These are phyloP conservation scores for Microdochium nivale DNA, from an alignment of 2,329 filamentous ascomycete species.

Conservation along the genomic window DNA sequence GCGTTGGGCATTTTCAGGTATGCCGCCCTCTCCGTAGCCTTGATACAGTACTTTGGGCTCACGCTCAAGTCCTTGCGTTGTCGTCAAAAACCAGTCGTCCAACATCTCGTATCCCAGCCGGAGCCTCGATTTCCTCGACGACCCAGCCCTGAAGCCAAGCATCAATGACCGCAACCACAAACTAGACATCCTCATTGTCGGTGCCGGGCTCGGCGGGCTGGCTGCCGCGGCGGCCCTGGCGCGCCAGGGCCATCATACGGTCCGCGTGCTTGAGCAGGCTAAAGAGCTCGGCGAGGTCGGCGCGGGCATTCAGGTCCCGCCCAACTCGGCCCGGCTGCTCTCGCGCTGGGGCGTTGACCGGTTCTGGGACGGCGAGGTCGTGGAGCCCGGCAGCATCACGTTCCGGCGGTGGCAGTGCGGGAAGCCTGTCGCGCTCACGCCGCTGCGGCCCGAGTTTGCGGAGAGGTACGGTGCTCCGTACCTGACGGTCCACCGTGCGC, in stretches of 20 bases:
- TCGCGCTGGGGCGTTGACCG: constrained; percentile 20
- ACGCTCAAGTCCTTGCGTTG: not conserved
- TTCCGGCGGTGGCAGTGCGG: constrained; percentile 25
- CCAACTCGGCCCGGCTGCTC: constrained; percentile 24
- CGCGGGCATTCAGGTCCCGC: constrained; percentile 29
- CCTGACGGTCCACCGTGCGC: constrained; percentile 22
- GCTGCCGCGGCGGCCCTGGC: constrained; percentile 28
- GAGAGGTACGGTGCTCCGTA: constrained; percentile 18
- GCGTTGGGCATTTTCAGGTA: not conserved
- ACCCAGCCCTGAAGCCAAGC: constrained; percentile 16
- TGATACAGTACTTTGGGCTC: not conserved
- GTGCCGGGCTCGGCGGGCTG: constrained; percentile 31
- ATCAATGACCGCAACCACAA: constrained; percentile 18
- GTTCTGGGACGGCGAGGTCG: constrained; percentile 15
- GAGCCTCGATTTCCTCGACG: constrained; percentile 25
- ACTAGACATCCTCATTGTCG: constrained; percentile 21
- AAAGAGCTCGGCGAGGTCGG: constrained; percentile 29
- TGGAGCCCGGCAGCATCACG: constrained; percentile 20
- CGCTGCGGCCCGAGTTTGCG: constrained; percentile 19
- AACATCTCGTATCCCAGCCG: constrained; percentile 20
- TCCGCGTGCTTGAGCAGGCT: constrained; percentile 30
- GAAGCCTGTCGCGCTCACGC: constrained; percentile 22
- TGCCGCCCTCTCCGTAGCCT: not conserved
- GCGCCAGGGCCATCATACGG: constrained; percentile 26
- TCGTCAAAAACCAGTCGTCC: constrained; percentile 11